These are phyloP conservation scores for Brassica juncea DNA, from an alignment of 345 rosid genomes.

Conservation along the genomic window DNA sequence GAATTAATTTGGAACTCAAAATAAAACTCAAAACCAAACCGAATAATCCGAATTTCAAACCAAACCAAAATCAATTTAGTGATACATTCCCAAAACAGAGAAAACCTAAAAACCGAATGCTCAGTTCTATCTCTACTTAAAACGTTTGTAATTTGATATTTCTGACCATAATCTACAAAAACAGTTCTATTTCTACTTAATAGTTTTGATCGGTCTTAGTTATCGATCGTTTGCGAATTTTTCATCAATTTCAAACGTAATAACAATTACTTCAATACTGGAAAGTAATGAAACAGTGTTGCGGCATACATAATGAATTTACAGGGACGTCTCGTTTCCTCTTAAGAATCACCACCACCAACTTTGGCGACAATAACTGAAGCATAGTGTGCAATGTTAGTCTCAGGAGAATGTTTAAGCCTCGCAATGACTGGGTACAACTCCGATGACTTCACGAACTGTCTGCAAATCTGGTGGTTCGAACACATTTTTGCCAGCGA, in stretches of 20 bases:
- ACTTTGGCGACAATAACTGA: conserved; percentile 66
- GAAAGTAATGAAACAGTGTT: no score
- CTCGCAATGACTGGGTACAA: conserved; percentile 68
- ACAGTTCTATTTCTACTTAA: no score
- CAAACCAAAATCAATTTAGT: neutral
- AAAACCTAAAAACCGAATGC: neutral
- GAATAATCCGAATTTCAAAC: neutral
- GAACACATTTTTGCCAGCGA: conserved; percentile 93
- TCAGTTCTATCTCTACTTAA: neutral
- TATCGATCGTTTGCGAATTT: no score
- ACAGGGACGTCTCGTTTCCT: conserved; percentile 18
- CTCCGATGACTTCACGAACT: conserved; percentile 71
- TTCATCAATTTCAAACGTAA: no score
- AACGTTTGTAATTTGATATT: neutral
- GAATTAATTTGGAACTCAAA: neutral
- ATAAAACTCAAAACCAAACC: neutral
- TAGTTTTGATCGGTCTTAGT: no score
- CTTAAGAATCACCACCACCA: conserved; percentile 43
- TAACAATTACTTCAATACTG: no score
- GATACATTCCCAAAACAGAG: neutral
- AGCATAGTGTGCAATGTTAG: conserved; percentile 84
- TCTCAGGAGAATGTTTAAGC: conserved; percentile 86
- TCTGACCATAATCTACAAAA: no score
- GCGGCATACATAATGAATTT: neutral
- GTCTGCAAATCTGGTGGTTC: conserved; percentile 69